These are phyloP conservation scores for Ophidiomyces ophidiicola DNA, from an alignment of 2,329 filamentous ascomycete genomes.

Conservation along the genomic window DNA sequence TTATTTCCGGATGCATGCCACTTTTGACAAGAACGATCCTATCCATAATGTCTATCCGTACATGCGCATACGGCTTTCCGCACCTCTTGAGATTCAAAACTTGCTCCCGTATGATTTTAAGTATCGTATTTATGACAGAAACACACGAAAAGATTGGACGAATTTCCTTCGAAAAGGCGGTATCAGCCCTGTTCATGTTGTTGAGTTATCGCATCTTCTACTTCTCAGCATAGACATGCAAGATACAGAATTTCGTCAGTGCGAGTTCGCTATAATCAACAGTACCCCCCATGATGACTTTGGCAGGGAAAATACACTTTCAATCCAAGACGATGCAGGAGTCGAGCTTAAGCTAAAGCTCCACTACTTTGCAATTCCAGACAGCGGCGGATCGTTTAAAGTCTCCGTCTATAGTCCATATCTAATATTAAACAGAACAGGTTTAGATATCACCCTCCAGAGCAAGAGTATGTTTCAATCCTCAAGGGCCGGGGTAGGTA, in stretches of 20 bases:
- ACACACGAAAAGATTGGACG: slow-evolving; percentile 96
- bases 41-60: slow-evolving; percentile 78
- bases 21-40: slow-evolving; percentile 72
- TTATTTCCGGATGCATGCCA: slow-evolving; percentile 90
- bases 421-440: slow-evolving; percentile 88
- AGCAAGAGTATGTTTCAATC: slow-evolving; percentile 81
- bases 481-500: slow-evolving; percentile 70
- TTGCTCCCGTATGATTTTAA: slow-evolving; percentile 96
- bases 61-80: slow-evolving; percentile 84
- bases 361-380: slow-evolving; percentile 80
- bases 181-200: slow-evolving; percentile 91
- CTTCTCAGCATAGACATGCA: slow-evolving; percentile 93
- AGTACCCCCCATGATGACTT: slow-evolving; percentile 79
- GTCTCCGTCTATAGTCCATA: slow-evolving; percentile 93
- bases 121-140: slow-evolving; percentile 97
- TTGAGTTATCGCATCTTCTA: slow-evolving; percentile 85
- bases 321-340: slow-evolving; percentile 74
- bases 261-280: slow-evolving; percentile 96
- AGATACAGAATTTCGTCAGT: slow-evolving; percentile 85
- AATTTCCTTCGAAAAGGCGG: slow-evolving; percentile 96
- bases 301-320: slow-evolving; percentile 62
- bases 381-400: slow-evolving; percentile 91
- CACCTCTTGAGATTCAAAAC: slow-evolving; percentile 88
- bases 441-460: slow-evolving; percentile 72
- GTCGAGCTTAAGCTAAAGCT: slow-evolving; percentile 68